Evolutionary conservation across 2,329 filamentous ascomycete genomes (phyloP), one percentile per base, ranked within the genome.

Genomic region (Hypoxylon sp.): DNA sequence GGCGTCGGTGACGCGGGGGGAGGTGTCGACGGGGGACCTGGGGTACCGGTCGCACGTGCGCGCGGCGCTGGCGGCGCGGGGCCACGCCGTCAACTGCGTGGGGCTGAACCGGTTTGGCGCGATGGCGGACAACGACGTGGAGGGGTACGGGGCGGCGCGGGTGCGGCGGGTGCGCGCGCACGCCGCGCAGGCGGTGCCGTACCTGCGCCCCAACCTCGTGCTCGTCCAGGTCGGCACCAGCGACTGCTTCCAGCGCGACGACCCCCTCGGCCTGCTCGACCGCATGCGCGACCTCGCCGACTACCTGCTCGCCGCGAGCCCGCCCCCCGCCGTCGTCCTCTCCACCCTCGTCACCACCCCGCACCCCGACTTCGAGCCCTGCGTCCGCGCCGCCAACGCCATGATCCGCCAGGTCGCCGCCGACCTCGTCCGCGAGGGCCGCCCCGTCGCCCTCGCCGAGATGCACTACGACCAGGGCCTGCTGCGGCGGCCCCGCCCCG

Each of bases 101-200:
- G 69, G 69, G 13, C 68, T 69, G 47, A 70, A 69, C 51, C 67
- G 68, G 7, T 64, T 70, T 20, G 69, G 69, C 20, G 67, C 67
- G 42, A 69, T 65, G 38, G 56, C 59, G 3, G 69, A 71, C 49
- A 70, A 71, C 51, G 68, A 71, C 21, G 63, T 70, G 21, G 66
- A 71, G 41, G 68, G 64, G 26, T 69, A 63, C 31, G 62, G 67
- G 0, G 61, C 65, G 10, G 54, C 60, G 10, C 59, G 62, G 41
- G 69, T 71, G 27, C 41, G 65, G n/a, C 60, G 62, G 29, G 58
- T 65, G 13, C 58, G 63, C 47, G 55, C 56, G 13, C 63, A 65
- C 38, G 69, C 66, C 3, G 45, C 20, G 11, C 67, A 70, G 26
- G 46, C 65, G 6, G 62, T 70, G 1, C 68, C 68, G 6, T 64